Base-by-base conservation (phyloP, 2,329 filamentous ascomycete species). In the Nemania sp. region DNA sequence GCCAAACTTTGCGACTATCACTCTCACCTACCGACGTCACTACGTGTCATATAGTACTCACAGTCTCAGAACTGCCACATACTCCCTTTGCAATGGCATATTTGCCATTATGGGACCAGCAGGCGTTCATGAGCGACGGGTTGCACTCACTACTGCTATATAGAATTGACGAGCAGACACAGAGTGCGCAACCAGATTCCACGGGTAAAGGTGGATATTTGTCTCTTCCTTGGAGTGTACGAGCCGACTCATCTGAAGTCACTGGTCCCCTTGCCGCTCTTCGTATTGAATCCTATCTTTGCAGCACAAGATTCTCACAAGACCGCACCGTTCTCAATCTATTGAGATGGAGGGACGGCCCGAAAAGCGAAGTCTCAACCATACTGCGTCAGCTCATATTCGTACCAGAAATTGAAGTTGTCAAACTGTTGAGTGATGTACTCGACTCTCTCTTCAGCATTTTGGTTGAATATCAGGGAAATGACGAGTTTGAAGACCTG, bases 361-460 rank as follows among this genome's bases (percentile, higher is more conserved):
- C 86, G 0, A 81, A 86, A 40, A 84, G 86, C 23, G 85, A 92
- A 30, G 78, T 97, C 1, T 79, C 89, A 1, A 80, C 84, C 20
- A 76, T 96, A 1, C 75, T 99, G 36, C 88, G 89, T 68, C 86
- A 92, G 61, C 83, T 97, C 43, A 86, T 92, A 17, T 97, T 97
- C 62, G 92, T 99, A 0, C 90, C 94, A 0, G 94, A 99, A 69
- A 96, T 97, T 51, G 95, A 99, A 72, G 90, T 99, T 28, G 94
- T 99, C 58, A 99, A 97, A 75, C 81, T 97, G 36, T 77, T 97
- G 6, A 88, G 83, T 59, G 89, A 96, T 64, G 91, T 97, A 1
- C 87, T 99, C 48, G 90, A 96, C 70, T 85, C 91, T 0, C 81
- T 99, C 1, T 99, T 99, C 68, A 88, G 90, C 5, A 91, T 97